phyloP scores from a whole-genome alignment of 139 green algal genomes.

The Micractinium sp. region DNA sequence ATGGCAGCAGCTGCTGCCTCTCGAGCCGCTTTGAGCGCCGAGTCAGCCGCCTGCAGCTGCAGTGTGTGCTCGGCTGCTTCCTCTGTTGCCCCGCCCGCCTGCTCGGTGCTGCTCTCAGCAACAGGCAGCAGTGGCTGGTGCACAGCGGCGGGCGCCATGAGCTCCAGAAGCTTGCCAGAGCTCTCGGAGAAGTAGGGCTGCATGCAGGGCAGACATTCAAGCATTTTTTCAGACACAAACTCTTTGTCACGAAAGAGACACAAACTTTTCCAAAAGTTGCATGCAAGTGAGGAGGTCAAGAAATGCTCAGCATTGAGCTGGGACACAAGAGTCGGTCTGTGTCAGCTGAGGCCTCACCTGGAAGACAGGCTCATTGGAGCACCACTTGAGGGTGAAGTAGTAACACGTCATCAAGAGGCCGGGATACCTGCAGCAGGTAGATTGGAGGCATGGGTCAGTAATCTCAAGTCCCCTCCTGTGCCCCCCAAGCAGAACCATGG shows the following conservation, averaged over 20 bases:
- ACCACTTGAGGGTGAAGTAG: conserved; percentile 73
- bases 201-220: not conserved
- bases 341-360: not conserved
- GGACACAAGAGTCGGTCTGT: too few relatives aligned
- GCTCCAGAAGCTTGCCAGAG: not conserved
- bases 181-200: conserved; percentile 10
- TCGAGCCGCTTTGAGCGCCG: not conserved
- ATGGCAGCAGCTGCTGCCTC: not conserved
- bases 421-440: conserved; percentile 71
- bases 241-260: not conserved
- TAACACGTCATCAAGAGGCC: conserved; percentile 85
- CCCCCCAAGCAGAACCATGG: not conserved
- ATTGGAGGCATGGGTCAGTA: too few relatives aligned
- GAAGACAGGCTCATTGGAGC: conserved; percentile 61
- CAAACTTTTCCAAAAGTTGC: not conserved
- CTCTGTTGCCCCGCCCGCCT: not conserved
- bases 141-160: not conserved
- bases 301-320: not conserved
- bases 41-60: conserved; percentile 22
- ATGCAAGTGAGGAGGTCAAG: too few relatives aligned
- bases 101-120: not conserved
- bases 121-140: not conserved
- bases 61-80: not conserved
- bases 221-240: not conserved
- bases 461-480: not conserved